Base-by-base conservation (phyloP, 768 basidiomycete species). In the Pholiota microspora region DNA sequence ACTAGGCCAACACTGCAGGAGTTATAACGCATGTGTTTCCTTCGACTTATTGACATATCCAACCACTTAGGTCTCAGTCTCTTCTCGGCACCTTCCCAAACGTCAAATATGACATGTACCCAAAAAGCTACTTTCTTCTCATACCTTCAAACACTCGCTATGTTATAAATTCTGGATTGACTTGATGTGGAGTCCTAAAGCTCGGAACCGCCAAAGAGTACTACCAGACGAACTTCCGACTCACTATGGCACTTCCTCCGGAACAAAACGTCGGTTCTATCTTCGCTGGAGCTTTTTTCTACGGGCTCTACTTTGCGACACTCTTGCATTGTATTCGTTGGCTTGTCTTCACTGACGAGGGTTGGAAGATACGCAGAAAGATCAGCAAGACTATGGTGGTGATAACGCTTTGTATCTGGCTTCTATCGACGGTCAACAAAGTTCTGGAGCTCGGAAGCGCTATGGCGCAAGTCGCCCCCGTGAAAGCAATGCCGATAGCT, bases 341-440 rank as follows among this genome's bases (percentile, higher is more conserved):
- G 56, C 52, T 57, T 36, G 15, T 57, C 18, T 54, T 57, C 38
- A 53, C 48, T 7, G 51, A 57, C 31, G 51, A 57, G 18, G 56
- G 56, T 10, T 57, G 56, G 56, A 54, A 49, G 24, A 29, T 49
- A 5, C 40, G 34, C 13, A 49, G 44, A 12, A 21, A 36, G 16
- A 57, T 57, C 21, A 48, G 27, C 29, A 53, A 52, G 52, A 49
- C 27, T 12, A 49, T 53, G 40, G 28, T 57, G 16, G 16, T 28
- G 4, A 27, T 49, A 27, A 57, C 56, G 3, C 31, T 57, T n/a
- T 3, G 32, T 2, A 40, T 57, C n/a, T 53, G 34, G 23, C 1
- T 38, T 4, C 38, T 57, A 8, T 53, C 56, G 2, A 38, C 40
- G 2, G 48, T 45, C 18, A 45, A 56, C 25, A n/a, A 44, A 6